Percentiles rank a stretch among this genome's conserved stretches.
Evolutionary conservation across 2,329 filamentous ascomycete species (phyloP).

Genomic region (Aspergillus fumigatiaffinis): DNA sequence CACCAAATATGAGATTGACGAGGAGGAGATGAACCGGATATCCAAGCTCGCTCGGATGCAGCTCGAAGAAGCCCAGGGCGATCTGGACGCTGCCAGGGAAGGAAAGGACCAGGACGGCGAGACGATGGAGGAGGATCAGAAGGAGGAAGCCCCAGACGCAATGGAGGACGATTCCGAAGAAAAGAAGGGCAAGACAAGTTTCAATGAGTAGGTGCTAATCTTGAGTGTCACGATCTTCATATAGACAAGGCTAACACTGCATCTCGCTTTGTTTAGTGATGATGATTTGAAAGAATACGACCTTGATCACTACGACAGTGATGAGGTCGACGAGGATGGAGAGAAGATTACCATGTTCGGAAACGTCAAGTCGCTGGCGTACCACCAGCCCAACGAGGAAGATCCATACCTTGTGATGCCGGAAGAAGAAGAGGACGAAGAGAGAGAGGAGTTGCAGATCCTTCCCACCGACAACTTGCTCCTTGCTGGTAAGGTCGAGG

Average conservation of each 20-base stretch:
- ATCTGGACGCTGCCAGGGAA: constrained; percentile 68
- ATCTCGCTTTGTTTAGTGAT: constrained; percentile 37
- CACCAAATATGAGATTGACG: constrained; percentile 69
- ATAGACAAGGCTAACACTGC: constrained; percentile 5
- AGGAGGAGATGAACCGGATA: constrained; percentile 72
- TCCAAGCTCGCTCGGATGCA: constrained; percentile 71
- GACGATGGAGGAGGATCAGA: constrained; percentile 33
- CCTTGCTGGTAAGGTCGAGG: constrained; percentile 88
- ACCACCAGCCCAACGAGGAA: constrained; percentile 89
- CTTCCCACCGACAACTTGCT: constrained; percentile 89
- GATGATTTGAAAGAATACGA: constrained; percentile 95
- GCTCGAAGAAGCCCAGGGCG: constrained; percentile 87
- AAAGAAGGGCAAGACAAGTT: constrained; percentile 16
- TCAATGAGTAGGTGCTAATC: neutral
- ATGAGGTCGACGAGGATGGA: constrained; percentile 61
- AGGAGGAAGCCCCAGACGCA: constrained; percentile 21
- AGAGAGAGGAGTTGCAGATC: constrained; percentile 90
- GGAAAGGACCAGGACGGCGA: constrained; percentile 40
- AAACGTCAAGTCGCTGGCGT: constrained; percentile 87
- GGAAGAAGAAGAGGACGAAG: constrained; percentile 76
- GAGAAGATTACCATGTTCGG: constrained; percentile 89
- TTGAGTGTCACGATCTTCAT: neutral
- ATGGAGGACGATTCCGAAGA: constrained; percentile 22
- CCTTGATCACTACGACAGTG: constrained; percentile 91
- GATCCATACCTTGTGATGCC: constrained; percentile 95